Evolutionary conservation across 2,329 filamentous ascomycete species (phyloP).

Genomic region (Pyricularia pennisetigena): DNA sequence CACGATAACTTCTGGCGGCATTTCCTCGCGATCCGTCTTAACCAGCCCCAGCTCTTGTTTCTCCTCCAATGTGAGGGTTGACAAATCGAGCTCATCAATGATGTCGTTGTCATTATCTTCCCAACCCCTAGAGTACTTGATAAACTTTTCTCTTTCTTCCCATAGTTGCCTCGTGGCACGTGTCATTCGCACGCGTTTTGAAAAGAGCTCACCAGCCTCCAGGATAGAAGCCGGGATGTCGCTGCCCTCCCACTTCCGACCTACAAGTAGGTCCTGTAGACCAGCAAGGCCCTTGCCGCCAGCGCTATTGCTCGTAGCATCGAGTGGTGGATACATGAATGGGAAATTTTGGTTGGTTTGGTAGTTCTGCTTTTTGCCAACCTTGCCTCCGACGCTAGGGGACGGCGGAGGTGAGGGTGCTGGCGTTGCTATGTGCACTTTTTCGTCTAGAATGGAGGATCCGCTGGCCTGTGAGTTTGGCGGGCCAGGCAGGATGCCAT

Average conservation of each 20-base stretch:
- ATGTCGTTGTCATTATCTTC: slow-evolving; percentile 38
- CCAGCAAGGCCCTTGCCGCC: slow-evolving; percentile 82
- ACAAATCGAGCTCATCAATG: slow-evolving; percentile 27
- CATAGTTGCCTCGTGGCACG: slow-evolving; percentile 86
- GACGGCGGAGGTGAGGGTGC: slow-evolving; percentile 93
- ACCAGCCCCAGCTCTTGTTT: slow-evolving; percentile 36
- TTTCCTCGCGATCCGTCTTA: slow-evolving; percentile 26
- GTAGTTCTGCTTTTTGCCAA: slow-evolving; percentile 97
- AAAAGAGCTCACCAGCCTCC: slow-evolving; percentile 88
- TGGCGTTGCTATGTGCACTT: slow-evolving; percentile 97
- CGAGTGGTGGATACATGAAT: slow-evolving; percentile 90
- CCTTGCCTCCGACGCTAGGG: slow-evolving; percentile 76
- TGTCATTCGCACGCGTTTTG: slow-evolving; percentile 81
- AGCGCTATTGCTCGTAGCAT: slow-evolving; percentile 78
- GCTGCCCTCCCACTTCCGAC: slow-evolving; percentile 83
- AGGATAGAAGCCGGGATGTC: slow-evolving; percentile 91
- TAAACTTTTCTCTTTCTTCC: slow-evolving; percentile 85
- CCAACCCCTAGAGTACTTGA: slow-evolving; percentile 91
- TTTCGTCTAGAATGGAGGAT: slow-evolving; percentile 83
- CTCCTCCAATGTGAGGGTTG: slow-evolving; percentile 26
- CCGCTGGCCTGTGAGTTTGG: slow-evolving; percentile 46
- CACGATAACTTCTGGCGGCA: slow-evolving; percentile 20
- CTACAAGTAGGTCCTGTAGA: slow-evolving; percentile 69
- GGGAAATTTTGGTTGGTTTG: slow-evolving; percentile 99
- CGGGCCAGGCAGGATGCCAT: slow-evolving; percentile 50